Conservation (phyloP, 1,284 basidiomycete species). For the Tilletia indica region DNA sequence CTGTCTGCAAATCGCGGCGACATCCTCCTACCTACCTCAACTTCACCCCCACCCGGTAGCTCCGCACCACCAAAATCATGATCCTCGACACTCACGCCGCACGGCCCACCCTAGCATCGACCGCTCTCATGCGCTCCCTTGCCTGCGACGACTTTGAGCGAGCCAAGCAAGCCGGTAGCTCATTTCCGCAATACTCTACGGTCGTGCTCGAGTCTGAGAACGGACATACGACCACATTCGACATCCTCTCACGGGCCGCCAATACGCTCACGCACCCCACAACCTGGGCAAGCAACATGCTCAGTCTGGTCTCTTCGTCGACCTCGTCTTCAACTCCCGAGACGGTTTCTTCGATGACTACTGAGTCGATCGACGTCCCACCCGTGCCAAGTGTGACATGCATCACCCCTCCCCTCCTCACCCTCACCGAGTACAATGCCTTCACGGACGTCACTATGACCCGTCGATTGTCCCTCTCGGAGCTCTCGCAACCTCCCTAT, state of each 20-base stretch:
- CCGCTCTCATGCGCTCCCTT: not conserved
- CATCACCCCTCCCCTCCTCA: conserved; percentile 9
- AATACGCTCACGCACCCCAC: conserved; percentile 13
- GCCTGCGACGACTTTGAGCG: not conserved
- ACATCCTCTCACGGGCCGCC: conserved; percentile 9
- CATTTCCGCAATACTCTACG: too few species aligned
- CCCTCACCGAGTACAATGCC: conserved; percentile 6
- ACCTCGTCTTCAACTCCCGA: not conserved
- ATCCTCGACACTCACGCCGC: conserved; percentile 3
- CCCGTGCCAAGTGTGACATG: not conserved
- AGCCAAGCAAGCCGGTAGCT: too few species aligned
- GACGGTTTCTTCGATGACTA: not conserved
- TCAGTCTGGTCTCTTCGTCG: not conserved
- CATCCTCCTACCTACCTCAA: not conserved
- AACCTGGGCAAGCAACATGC: conserved; percentile 6
- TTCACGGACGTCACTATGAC: conserved; percentile 7
- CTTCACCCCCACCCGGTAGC: too few species aligned
- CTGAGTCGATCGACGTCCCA: not conserved
- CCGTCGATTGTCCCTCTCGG: conserved; percentile 8
- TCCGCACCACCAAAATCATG: not conserved
- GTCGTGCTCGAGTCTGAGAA: not conserved
- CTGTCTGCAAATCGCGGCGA: not conserved
- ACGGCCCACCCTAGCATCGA: not conserved
- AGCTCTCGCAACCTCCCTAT: conserved; percentile 14
- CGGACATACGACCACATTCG: conserved; percentile 13